Conservation (phyloP, 441 rosid genomes). For the Mallotus repandus region DNA sequence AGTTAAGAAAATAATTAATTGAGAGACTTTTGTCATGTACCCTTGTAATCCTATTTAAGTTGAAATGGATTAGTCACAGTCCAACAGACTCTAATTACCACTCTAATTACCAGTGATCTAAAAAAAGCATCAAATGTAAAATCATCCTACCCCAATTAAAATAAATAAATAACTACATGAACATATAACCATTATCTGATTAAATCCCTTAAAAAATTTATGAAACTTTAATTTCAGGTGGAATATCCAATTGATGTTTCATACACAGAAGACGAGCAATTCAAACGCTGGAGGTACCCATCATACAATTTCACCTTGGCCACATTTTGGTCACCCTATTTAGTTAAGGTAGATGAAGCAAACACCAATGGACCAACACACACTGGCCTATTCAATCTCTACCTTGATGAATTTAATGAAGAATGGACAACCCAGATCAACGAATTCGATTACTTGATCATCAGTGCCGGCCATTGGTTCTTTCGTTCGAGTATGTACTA, state of each 20-base stretch:
- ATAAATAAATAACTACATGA: too few species aligned
- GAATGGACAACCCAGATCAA: slow-evolving; percentile 51
- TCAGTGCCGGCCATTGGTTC: slow-evolving; percentile 87
- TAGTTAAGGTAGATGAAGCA: slow-evolving; percentile 52
- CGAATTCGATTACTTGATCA: slow-evolving; percentile 48
- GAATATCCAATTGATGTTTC: slow-evolving; percentile 56
- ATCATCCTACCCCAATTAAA: too few species aligned
- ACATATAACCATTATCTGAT: too few species aligned
- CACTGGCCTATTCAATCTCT: slow-evolving; percentile 41
- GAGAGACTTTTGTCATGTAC: too few species aligned
- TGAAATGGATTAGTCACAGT: too few species aligned
- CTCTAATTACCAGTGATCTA: rapidly evolving
- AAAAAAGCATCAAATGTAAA: too few species aligned
- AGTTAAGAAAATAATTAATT: too few species aligned
- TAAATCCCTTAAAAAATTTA: too few species aligned
- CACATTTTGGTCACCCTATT: slow-evolving; percentile 60
- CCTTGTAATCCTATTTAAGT: too few species aligned
- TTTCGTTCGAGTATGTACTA: slow-evolving; percentile 64
- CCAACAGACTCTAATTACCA: too few species aligned
- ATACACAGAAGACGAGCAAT: slow-evolving; percentile 39
- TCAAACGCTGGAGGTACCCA: slow-evolving; percentile 54
- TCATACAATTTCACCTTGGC: slow-evolving; percentile 60
- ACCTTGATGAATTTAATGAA: slow-evolving; percentile 59
- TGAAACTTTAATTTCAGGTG: slow-evolving; percentile 36
- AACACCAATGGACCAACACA: slow-evolving; percentile 42